Evolutionary conservation across 345 rosid genomes (phyloP).

Genomic region (Fremontodendron californicum): DNA sequence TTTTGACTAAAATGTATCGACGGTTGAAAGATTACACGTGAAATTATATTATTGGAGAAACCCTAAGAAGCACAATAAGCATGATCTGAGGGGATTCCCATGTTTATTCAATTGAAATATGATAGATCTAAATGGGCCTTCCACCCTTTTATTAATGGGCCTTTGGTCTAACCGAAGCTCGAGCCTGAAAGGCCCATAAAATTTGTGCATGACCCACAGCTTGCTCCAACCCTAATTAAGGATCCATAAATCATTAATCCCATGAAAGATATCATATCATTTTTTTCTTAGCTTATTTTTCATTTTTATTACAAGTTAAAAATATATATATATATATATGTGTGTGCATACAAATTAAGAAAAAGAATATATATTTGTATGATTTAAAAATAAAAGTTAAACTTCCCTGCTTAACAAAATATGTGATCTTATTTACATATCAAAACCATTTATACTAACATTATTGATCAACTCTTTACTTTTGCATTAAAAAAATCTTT

Average conservation of each 20-base stretch:
- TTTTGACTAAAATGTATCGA: background rate
- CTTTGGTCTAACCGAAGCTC: background rate
- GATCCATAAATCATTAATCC: background rate
- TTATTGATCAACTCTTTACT: too few species aligned
- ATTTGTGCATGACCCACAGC: background rate
- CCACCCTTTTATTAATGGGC: background rate
- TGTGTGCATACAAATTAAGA: background rate
- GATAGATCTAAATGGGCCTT: background rate
- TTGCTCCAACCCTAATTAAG: background rate
- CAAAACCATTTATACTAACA: background rate
- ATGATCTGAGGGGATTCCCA: background rate
- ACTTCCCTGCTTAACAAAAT: background rate
- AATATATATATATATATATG: background rate
- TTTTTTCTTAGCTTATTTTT: background rate
- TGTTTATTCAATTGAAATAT: background rate
- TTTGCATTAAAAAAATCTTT: background rate
- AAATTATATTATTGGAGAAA: background rate
- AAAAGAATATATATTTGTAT: background rate
- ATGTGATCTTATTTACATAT: too few species aligned
- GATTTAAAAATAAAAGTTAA: background rate
- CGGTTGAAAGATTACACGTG: background rate
- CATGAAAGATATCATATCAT: background rate
- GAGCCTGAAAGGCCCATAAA: background rate
- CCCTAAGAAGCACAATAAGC: too few species aligned
- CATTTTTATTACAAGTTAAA: background rate